Percentiles rank a stretch among this genome's conserved stretches.
phyloP scores from a whole-genome alignment of 1,139 yeast species.

The Pichia sp. region DNA sequence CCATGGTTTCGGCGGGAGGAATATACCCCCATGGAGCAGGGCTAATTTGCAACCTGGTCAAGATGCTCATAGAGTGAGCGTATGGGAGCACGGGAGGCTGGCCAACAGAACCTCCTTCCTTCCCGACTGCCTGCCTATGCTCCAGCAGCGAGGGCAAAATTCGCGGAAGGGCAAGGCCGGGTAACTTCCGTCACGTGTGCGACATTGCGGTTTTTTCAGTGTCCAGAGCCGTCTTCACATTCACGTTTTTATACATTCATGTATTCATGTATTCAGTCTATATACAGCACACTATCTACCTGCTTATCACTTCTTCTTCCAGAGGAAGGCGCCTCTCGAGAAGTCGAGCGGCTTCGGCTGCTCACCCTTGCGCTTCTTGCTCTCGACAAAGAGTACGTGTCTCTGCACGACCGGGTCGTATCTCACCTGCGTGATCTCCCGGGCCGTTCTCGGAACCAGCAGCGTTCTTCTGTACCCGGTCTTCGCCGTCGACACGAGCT shows the following conservation, averaged over 20 bases:
- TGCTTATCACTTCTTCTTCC: slow-evolving; percentile 28
- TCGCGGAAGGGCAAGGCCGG: not conserved
- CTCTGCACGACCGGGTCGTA: slow-evolving; percentile 80
- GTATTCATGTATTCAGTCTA: not conserved
- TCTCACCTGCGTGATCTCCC: slow-evolving; percentile 72
- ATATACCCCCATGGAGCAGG: not conserved
- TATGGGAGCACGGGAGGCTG: not conserved
- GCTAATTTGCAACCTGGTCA: not conserved
- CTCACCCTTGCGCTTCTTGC: slow-evolving; percentile 74
- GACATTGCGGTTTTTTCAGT: not conserved
- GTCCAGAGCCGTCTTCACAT: not conserved
- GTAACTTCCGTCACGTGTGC: not conserved
- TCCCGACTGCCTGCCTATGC: too few relatives aligned
- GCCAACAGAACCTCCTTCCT: not conserved
- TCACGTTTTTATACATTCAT: too few relatives aligned
- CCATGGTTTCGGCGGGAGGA: slow-evolving; percentile 5
- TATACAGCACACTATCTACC: not conserved
- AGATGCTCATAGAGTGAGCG: not conserved
- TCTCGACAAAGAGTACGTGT: slow-evolving; percentile 85
- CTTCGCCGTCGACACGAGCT: slow-evolving; percentile 74
- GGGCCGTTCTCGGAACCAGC: slow-evolving; percentile 76
- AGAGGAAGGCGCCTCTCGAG: slow-evolving; percentile 43
- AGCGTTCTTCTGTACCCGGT: slow-evolving; percentile 84
- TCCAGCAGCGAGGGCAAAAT: not conserved
- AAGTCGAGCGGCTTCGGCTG: slow-evolving; percentile 65